Conservation (phyloP, 1,139 yeast genomes). For the Barnettozyma hawaiiensis region DNA sequence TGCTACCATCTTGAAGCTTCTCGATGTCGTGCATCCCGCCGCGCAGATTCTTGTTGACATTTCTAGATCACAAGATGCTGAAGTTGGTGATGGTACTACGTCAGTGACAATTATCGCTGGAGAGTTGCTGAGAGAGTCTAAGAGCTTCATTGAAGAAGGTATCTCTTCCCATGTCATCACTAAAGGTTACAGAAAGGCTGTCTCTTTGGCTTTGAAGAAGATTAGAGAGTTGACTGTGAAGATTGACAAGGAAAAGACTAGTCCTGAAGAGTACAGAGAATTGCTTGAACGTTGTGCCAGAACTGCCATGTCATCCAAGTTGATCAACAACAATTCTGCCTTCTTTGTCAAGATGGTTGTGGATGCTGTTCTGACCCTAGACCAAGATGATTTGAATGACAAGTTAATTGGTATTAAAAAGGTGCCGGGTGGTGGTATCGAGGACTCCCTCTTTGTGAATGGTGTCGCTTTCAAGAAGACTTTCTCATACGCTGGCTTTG, state of each 20-base stretch:
- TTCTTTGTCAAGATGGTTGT: constrained; percentile 96
- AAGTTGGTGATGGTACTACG: constrained; percentile 98
- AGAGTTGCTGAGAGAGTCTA: constrained; percentile 86
- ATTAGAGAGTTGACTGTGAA: constrained; percentile 73
- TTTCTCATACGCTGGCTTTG: constrained; percentile 95
- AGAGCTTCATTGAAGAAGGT: constrained; percentile 89
- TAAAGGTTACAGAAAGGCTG: constrained; percentile 84
- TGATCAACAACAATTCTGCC: constrained; percentile 78
- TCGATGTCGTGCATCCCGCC: constrained; percentile 98
- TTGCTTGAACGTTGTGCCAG: constrained; percentile 88
- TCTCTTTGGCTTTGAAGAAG: constrained; percentile 66
- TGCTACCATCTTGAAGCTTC: constrained; percentile 85
- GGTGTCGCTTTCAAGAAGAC: constrained; percentile 98
- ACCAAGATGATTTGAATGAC: constrained; percentile 81
- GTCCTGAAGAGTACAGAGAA: constrained; percentile 45
- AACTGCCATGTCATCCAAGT: constrained; percentile 95
- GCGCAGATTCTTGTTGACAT: constrained; percentile 93
- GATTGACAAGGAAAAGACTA: constrained; percentile 39
- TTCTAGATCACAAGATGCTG: constrained; percentile 96
- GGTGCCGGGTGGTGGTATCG: constrained; percentile 95
- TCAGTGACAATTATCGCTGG: constrained; percentile 94
- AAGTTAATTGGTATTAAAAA: constrained; percentile 89
- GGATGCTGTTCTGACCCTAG: constrained; percentile 86
- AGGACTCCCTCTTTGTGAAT: constrained; percentile 79
- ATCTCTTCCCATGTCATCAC: constrained; percentile 84